Evolutionary conservation across 192 early-diverging fungal genomes (phyloP), one percentile per base, ranked within the genome.

Genomic region (Gryganskiella cystojenkinii): DNA sequence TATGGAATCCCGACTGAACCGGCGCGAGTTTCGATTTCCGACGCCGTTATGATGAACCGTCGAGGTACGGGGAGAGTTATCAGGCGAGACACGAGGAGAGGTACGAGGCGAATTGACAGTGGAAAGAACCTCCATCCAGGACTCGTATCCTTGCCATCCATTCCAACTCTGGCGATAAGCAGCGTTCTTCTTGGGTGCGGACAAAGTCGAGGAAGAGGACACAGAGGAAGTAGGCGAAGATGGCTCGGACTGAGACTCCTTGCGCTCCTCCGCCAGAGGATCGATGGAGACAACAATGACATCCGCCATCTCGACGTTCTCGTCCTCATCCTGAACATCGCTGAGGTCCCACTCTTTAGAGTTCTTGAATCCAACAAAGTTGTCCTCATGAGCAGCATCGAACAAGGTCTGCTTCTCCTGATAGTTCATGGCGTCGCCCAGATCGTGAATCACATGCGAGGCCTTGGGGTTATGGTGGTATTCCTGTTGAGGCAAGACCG

Each of bases 101-200:
- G 46, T 15, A 30, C 61, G 74, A 22, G 74, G 74, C 0, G 74
- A 69, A 50, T 69, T 68, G 42, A 78, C 67, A 17, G 67, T 69
- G 22, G 49, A 53, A 17, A 78, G 49, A 9, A 78, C 74, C 45
- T 68, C 74, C 54, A 78, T 63, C 74, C 66, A 78, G 1, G 66
- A 64, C 47, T 78, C 74, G 13, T 78, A 78, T 37, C 74, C 74
- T 19, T 78, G 74, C 74, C 74, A 78, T 30, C 74, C 74, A 27
- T 62, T 78, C 74, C 74, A 78, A 30, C 66, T 69, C n/a, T 78
- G 65, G 35, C 74, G 74, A 28, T 59, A 20, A 10, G 35, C 31
- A 24, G 42, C 28, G 20, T 34, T 70, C 60, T 64, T 78, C 42
- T 68, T 78, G 51, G 58, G 4, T 37, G 63, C 22, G 3, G 34